These are phyloP conservation scores for Boletus patriciae DNA, from an alignment of 768 basidiomycete genomes.

Conservation along the genomic window DNA sequence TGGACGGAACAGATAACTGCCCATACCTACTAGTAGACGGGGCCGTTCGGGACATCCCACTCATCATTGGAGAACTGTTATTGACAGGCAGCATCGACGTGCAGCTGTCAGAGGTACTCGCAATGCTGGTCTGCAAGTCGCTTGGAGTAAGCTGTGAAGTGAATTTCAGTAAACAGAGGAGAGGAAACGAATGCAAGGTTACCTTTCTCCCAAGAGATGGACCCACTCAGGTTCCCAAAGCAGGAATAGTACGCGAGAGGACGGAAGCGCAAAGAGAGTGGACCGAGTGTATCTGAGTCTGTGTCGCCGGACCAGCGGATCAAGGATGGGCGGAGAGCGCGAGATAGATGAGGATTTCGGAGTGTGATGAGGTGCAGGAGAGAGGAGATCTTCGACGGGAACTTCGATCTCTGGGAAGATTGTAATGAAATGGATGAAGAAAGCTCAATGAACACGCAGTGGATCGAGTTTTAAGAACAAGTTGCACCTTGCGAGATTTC, in stretches of 20 bases:
- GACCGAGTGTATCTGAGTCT: slow-evolving; percentile 44
- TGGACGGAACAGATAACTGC: too few species aligned
- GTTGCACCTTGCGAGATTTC: slow-evolving; percentile 58
- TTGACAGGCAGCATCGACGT: too few species aligned
- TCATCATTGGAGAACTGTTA: too few species aligned
- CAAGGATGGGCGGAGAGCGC: slow-evolving; percentile 29
- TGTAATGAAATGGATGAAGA: background rate
- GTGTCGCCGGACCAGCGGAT: slow-evolving; percentile 28
- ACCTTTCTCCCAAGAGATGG: too few species aligned
- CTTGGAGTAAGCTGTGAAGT: too few species aligned
- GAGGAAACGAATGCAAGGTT: too few species aligned
- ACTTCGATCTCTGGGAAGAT: slow-evolving; percentile 72
- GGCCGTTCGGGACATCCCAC: too few species aligned
- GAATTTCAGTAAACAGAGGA: too few species aligned
- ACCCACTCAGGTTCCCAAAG: too few species aligned
- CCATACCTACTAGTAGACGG: too few species aligned
- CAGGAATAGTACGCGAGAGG: slow-evolving; percentile 35
- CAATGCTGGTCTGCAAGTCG: too few species aligned
- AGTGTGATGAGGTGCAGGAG: slow-evolving; percentile 38
- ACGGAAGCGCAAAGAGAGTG: slow-evolving; percentile 49
- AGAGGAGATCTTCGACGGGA: slow-evolving; percentile 68
- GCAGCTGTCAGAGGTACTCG: too few species aligned
- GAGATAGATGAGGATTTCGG: slow-evolving; percentile 28
- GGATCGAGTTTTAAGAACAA: background rate
- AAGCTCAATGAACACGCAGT: background rate